Percentiles rank a stretch among this genome's conserved stretches.
Evolutionary conservation across 129 eudicot species (phyloP).

Genomic region (Artemisia tridentata): DNA sequence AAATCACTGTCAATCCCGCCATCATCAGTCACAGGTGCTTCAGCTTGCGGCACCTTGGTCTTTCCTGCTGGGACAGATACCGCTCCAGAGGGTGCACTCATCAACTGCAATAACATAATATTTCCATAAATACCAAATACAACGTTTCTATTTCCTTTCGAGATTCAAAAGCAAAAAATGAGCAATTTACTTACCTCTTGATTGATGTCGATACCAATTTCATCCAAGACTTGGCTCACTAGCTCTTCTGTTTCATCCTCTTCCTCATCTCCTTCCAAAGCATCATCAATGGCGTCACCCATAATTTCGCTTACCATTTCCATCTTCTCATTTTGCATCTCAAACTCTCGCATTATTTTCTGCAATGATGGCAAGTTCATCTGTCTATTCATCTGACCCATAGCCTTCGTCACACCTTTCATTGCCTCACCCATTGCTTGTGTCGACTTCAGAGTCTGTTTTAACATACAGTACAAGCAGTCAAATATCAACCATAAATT

Average conservation of each 20-base stretch:
- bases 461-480: conserved; percentile 4
- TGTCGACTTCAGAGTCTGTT: conserved; percentile 88
- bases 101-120: conserved; percentile 48
- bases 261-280: conserved; percentile 96
- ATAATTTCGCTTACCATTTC: conserved; percentile 85
- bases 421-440: conserved; percentile 99
- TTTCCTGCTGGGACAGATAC: conserved; percentile 74
- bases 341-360: conserved; percentile 95
- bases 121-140: conserved; percentile 4
- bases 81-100: conserved; percentile 78
- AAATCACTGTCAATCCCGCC: conserved; percentile 92
- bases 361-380: conserved; percentile 93
- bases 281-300: conserved; percentile 99
- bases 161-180: background rate
- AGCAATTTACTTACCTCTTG: conserved; percentile 52
- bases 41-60: conserved; percentile 64
- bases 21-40: conserved; percentile 75
- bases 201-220: conserved; percentile 89
- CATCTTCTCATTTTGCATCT: conserved; percentile 96
- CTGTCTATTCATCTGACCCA: conserved; percentile 97
- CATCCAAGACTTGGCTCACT: conserved; percentile 90
- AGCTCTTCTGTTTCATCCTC: conserved; percentile 95
- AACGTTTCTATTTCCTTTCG: background rate
- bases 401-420: conserved; percentile 99
- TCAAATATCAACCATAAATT: conserved; percentile 20